Evolutionary conservation across 2,329 filamentous ascomycete species (phyloP).

Genomic region (Phialophora chinensis): DNA sequence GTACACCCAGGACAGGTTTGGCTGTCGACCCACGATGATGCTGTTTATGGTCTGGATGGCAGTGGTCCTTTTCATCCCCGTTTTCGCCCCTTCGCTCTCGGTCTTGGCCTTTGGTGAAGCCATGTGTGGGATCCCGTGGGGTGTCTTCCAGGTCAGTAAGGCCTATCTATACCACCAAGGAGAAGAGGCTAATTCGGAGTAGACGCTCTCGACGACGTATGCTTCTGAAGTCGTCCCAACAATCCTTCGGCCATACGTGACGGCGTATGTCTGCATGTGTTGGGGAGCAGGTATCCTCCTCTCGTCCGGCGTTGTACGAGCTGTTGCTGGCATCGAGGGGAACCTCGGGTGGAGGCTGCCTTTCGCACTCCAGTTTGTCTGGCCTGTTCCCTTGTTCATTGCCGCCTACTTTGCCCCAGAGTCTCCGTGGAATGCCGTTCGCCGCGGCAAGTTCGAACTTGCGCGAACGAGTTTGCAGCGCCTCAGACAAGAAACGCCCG

Average conservation of each 20-base stretch:
- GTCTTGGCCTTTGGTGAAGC: constrained; percentile 55
- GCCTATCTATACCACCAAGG: not conserved
- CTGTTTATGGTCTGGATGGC: constrained; percentile 50
- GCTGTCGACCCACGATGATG: constrained; percentile 55
- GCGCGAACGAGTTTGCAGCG: constrained; percentile 43
- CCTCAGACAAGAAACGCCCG: constrained; percentile 39
- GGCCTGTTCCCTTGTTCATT: constrained; percentile 40
- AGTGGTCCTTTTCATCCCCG: constrained; percentile 56
- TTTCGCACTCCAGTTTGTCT: constrained; percentile 40
- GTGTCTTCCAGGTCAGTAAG: constrained; percentile 41
- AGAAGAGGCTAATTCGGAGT: not conserved
- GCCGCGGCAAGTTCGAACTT: constrained; percentile 44
- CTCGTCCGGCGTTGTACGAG: constrained; percentile 42
- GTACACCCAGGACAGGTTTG: constrained; percentile 43
- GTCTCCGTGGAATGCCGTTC: constrained; percentile 45
- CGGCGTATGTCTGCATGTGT: constrained; percentile 66
- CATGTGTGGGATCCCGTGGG: constrained; percentile 53
- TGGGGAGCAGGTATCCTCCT: constrained; percentile 68
- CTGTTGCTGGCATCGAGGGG: constrained; percentile 28
- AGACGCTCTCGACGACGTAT: constrained; percentile 61
- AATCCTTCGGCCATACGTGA: constrained; percentile 63
- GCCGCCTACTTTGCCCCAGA: constrained; percentile 44
- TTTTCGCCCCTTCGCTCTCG: constrained; percentile 56
- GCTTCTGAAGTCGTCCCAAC: constrained; percentile 70
- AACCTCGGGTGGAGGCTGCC: constrained; percentile 41